Base-by-base conservation (phyloP, 2,329 filamentous ascomycete genomes). In the Alternaria sp. region DNA sequence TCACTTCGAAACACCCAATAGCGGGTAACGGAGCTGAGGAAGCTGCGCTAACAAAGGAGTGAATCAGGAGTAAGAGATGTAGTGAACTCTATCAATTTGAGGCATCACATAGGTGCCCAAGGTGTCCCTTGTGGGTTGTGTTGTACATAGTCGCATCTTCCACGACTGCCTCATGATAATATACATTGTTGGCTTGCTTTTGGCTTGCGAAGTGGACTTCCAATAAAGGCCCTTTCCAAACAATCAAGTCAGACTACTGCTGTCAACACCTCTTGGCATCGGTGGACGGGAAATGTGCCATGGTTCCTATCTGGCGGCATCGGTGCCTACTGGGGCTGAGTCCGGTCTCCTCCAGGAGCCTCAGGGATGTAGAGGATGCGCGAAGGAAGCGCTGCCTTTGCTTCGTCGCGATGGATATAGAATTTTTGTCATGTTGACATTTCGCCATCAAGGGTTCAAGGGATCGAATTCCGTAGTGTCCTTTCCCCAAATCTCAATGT, bases 401-500 rank as follows among this genome's bases (percentile, higher is more conserved):
- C 41, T 45, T 23, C 20, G 44, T 21, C n/a, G 3, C 26, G 30
- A 20, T 25, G 6, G 2, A 43, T 14, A 20, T 18, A 6, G 1
- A 23, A 26, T 9, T 33, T 5, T 12, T 20, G 33, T 33, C 41
- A 23, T 10, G 3, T 7, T 14, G 12, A 15, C 37, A 4, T 7
- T n/a, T 20, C n/a, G 2, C 12, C 26, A 25, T 75, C 64, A 77
- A 43, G 71, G 66, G 55, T 73, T 78, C 9, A 58, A 60, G 1
- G 74, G 65, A 41, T 78, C 75, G 55, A 79, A 78, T 49, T 78
- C 75, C 5, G 55, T 67, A 10, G 69, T 71, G 65, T 85, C 83
- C 75, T 83, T 65, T 2, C 78, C 76, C 81, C 82, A 85, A 47
- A 85, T 83, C 58, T 83, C 82, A 25, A 82, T 72, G 62, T 81